A percentile compares a stretch with the other conserved stretches of the same genome.
phyloP scores from a whole-genome alignment of 345 rosid species.

The Ceriops decandra region DNA sequence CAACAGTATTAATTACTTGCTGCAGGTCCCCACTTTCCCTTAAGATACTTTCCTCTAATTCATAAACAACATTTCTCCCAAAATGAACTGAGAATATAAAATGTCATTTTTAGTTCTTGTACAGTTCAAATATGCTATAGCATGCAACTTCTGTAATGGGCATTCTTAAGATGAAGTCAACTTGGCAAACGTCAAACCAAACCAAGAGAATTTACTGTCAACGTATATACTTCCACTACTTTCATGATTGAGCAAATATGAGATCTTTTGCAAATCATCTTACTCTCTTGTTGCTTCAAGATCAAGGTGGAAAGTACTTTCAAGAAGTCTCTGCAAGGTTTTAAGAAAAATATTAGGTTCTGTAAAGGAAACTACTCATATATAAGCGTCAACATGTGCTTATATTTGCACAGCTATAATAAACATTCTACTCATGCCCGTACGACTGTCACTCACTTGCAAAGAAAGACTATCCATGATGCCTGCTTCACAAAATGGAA shows the following conservation, averaged over 20 bases:
- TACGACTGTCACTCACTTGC: slow-evolving; percentile 46
- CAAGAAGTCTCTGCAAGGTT: slow-evolving; percentile 77
- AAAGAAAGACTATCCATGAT: slow-evolving; percentile 77
- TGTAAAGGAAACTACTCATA: neutral
- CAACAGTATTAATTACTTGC: too few species aligned
- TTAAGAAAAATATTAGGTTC: slow-evolving; percentile 8
- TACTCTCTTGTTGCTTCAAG: slow-evolving; percentile 88
- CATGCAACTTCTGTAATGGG: neutral
- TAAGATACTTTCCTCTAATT: too few species aligned
- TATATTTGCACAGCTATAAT: neutral
- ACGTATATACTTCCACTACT: neutral
- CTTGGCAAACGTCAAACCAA: neutral
- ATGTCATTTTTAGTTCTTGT: neutral
- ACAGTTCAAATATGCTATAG: neutral
- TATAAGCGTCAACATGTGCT: neutral
- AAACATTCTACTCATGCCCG: neutral
- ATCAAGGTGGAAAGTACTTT: slow-evolving; percentile 87
- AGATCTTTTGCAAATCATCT: slow-evolving; percentile 27
- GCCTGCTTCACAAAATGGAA: slow-evolving; percentile 89
- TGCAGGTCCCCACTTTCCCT: too few species aligned
- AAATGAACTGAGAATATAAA: too few species aligned
- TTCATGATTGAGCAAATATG: neutral
- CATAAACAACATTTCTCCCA: too few species aligned
- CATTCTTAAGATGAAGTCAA: neutral
- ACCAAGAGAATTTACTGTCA: neutral